These are phyloP conservation scores for Extremus antarcticus DNA, from an alignment of 495 filamentous ascomycete species.

Conservation along the genomic window DNA sequence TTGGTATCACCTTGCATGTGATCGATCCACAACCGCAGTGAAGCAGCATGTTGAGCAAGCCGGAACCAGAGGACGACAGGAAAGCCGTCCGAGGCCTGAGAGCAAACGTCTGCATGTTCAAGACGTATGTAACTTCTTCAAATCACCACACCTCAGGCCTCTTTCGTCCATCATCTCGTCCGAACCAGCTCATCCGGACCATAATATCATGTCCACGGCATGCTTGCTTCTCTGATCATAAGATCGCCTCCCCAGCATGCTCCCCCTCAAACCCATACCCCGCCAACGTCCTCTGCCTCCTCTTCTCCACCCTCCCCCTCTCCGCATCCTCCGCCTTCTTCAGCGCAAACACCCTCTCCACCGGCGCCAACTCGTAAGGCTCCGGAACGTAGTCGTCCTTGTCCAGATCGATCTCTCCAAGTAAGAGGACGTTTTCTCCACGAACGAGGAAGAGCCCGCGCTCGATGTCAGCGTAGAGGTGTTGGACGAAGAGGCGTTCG, in stretches of 20 bases:
- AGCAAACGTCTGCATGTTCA: conserved; percentile 22
- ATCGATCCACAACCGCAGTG: too few species aligned
- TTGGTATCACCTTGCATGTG: too few species aligned
- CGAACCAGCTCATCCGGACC: not conserved
- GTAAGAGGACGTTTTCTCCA: conserved; percentile 82
- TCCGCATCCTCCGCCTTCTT: conserved; percentile 57
- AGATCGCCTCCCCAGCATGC: conserved; percentile 60
- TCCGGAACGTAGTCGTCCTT: conserved; percentile 80
- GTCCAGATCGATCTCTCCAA: conserved; percentile 94
- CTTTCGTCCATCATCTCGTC: too few species aligned
- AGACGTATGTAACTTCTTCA: conserved; percentile 17
- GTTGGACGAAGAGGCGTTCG: conserved; percentile 66
- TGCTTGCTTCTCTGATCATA: conserved; percentile 38
- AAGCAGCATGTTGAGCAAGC: not conserved
- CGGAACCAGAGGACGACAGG: too few species aligned
- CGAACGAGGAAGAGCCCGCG: conserved; percentile 80
- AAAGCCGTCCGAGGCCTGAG: too few species aligned
- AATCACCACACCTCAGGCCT: too few species aligned
- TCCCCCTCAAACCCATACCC: conserved; percentile 82
- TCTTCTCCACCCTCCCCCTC: conserved; percentile 62
- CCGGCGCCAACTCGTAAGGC: conserved; percentile 53
- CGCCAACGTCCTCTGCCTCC: conserved; percentile 53
- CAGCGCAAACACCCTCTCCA: conserved; percentile 58
- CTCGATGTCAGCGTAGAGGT: conserved; percentile 67
- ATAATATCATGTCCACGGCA: not conserved